Conservation (phyloP, 192 early-diverging fungal species). For the Umbelopsis ramanniana region DNA sequence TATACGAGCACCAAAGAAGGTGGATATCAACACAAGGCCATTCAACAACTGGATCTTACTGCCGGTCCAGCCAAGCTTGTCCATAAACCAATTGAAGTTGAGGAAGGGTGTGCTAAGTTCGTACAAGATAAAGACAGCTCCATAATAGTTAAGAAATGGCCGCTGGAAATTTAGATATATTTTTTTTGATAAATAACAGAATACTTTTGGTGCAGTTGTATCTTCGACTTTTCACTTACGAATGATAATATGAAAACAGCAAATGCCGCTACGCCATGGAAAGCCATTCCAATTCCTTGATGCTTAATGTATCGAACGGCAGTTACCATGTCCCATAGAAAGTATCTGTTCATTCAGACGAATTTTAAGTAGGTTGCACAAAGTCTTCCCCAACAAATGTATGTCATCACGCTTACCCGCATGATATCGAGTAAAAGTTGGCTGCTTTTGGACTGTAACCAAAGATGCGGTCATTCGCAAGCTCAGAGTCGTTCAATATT, state of each 20-base stretch:
- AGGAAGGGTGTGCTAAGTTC: constrained; percentile 92
- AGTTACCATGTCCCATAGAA: constrained; percentile 87
- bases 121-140: constrained; percentile 85
- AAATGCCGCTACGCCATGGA: constrained; percentile 81
- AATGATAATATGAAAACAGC: constrained; percentile 75
- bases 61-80: constrained; percentile 88
- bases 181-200: background rate
- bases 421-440: constrained; percentile 80
- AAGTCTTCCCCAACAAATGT: background rate
- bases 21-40: constrained; percentile 72
- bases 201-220: background rate
- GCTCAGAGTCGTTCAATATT: constrained; percentile 66
- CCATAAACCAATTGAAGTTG: constrained; percentile 90
- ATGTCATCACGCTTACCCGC: constrained; percentile 63
- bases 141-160: constrained; percentile 88
- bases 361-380: constrained; percentile 20
- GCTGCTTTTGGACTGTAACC: constrained; percentile 73
- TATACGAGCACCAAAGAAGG: constrained; percentile 80
- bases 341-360: constrained; percentile 63
- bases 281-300: constrained; percentile 78
- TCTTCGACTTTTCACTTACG: constrained; percentile 49
- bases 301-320: constrained; percentile 68
- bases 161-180: constrained; percentile 45
- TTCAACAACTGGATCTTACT: constrained; percentile 80
- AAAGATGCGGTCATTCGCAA: constrained; percentile 71